A percentile compares a stretch with the other conserved stretches of the same genome.
These are phyloP conservation scores for Coemansia sp. DNA, from an alignment of 192 early-diverging fungal genomes.

Conservation along the genomic window DNA sequence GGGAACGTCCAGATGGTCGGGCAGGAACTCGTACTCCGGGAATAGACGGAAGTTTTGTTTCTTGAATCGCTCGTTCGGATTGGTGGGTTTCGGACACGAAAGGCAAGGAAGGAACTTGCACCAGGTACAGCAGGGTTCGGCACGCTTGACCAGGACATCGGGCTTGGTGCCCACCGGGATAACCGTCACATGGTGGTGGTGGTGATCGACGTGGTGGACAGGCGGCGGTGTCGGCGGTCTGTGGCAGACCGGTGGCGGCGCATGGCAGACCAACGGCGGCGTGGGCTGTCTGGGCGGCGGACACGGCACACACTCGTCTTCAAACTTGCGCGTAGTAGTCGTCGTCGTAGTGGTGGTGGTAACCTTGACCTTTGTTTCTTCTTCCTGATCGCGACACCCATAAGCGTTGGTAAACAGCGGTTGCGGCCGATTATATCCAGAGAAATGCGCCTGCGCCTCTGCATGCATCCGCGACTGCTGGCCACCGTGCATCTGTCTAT, in stretches of 20 bases:
- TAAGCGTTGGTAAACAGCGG: slow-evolving; percentile 33
- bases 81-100: slow-evolving; percentile 44
- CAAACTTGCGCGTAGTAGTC: slow-evolving; percentile 23
- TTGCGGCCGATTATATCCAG: slow-evolving; percentile 21
- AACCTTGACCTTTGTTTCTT: slow-evolving; percentile 31
- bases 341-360: slow-evolving; percentile 45
- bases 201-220: slow-evolving; percentile 14
- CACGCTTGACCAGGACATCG: slow-evolving; percentile 18
- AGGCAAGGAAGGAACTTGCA: slow-evolving; percentile 53
- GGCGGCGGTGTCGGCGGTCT: slow-evolving; percentile 2
- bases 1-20: slow-evolving; percentile 27
- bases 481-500: slow-evolving; percentile 29
- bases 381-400: slow-evolving; percentile 17
- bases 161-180: slow-evolving; percentile 42
- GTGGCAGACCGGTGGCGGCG: slow-evolving; percentile 7
- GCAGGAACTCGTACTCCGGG: slow-evolving; percentile 55
- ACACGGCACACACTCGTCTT: slow-evolving; percentile 9
- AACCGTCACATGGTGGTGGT: slow-evolving; percentile 12
- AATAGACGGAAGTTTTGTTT: slow-evolving; percentile 48
- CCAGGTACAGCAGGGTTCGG: slow-evolving; percentile 53
- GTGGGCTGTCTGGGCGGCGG: slow-evolving; percentile 13
- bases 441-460: slow-evolving; percentile 34
- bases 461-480: slow-evolving; percentile 35
- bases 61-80: slow-evolving; percentile 47
- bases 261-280: neutral